These are phyloP conservation scores for Pestalotiopsis sp. DNA, from an alignment of 2,329 filamentous ascomycete genomes.

Conservation along the genomic window DNA sequence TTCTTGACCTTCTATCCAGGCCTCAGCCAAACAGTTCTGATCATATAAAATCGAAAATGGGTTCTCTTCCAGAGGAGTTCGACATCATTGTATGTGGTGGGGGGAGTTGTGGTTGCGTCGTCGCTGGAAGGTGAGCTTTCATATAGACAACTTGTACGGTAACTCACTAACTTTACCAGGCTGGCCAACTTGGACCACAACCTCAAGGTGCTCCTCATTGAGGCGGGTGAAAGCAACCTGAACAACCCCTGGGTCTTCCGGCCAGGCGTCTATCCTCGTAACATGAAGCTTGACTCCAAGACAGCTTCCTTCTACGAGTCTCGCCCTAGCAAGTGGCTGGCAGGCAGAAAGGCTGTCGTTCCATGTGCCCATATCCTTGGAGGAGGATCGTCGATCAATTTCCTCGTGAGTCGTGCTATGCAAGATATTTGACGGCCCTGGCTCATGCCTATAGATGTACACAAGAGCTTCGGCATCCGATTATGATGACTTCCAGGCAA, in stretches of 20 bases:
- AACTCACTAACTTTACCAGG: conserved; percentile 47
- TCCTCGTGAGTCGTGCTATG: conserved; percentile 57
- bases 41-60: conserved; percentile 29
- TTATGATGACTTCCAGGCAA: conserved; percentile 79
- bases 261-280: conserved; percentile 75
- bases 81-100: conserved; percentile 81
- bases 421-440: too few species aligned
- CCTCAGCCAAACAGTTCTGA: not conserved
- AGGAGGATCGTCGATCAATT: conserved; percentile 76
- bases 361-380: conserved; percentile 74
- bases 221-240: conserved; percentile 49
- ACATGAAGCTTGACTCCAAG: conserved; percentile 55
- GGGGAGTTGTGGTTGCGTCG: conserved; percentile 67
- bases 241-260: conserved; percentile 81
- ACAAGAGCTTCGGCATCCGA: conserved; percentile 72
- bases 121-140: conserved; percentile 53
- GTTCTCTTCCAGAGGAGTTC: conserved; percentile 70
- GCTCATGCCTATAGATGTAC: conserved; percentile 60
- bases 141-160: conserved; percentile 1
- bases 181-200: conserved; percentile 78
- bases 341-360: conserved; percentile 73
- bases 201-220: conserved; percentile 59
- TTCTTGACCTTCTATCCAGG: not conserved
- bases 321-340: conserved; percentile 72
- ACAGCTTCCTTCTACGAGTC: conserved; percentile 78